Evolutionary conservation across 164 flowering plant genomes (phyloP).

Genomic region (Houttuynia cordata): DNA sequence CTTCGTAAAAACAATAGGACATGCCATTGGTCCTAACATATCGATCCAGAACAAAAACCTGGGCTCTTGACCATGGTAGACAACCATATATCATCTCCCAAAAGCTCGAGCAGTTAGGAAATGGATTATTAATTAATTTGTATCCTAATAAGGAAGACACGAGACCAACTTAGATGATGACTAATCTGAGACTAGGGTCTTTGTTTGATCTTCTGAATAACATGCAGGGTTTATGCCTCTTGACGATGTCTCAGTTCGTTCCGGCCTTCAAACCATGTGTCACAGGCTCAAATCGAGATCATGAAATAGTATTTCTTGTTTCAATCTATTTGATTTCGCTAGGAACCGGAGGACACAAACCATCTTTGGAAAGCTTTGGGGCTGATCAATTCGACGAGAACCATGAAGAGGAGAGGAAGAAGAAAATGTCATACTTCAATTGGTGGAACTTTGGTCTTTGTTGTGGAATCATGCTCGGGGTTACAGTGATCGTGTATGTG

Average conservation of each 20-base stretch:
- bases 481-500: slow-evolving; percentile 61
- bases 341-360: slow-evolving; percentile 90
- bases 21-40: too few relatives aligned
- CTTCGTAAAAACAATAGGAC: not conserved
- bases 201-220: not conserved
- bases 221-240: slow-evolving; percentile 56
- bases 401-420: slow-evolving; percentile 48
- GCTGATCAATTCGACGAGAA: slow-evolving; percentile 91
- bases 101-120: too few relatives aligned
- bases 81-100: too few relatives aligned
- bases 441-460: slow-evolving; percentile 81
- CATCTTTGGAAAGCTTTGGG: slow-evolving; percentile 83
- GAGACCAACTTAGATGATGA: too few relatives aligned
- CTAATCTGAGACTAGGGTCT: not conserved
- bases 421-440: slow-evolving; percentile 88
- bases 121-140: too few relatives aligned
- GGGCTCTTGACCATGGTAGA: too few relatives aligned
- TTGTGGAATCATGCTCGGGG: slow-evolving; percentile 56
- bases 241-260: slow-evolving; percentile 44
- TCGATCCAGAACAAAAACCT: too few relatives aligned
- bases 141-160: too few relatives aligned
- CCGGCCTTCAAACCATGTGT: slow-evolving; percentile 30
- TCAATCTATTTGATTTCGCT: slow-evolving; percentile 72
- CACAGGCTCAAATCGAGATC: slow-evolving; percentile 12
- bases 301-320: slow-evolving; percentile 49